Evolutionary conservation across 768 basidiomycete genomes (phyloP).

Genomic region (Leccinum sublutescens): DNA sequence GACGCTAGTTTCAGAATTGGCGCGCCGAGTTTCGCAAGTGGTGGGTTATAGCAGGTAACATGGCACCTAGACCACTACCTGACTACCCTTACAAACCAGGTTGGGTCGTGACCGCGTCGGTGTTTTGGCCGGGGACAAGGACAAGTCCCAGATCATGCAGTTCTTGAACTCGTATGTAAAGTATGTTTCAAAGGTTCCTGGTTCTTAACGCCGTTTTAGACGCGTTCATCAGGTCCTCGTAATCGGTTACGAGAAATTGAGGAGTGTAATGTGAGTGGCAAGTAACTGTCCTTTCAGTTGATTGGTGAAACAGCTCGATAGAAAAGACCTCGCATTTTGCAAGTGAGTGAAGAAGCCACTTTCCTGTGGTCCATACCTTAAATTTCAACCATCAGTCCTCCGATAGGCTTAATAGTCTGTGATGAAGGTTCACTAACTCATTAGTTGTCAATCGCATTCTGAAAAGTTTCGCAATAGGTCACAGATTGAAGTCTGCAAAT

Average conservation of each 20-base stretch:
- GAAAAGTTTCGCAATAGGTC: conserved; percentile 48
- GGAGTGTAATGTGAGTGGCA: conserved; percentile 70
- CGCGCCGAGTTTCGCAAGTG: conserved; percentile 94
- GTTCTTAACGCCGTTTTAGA: conserved; percentile 34
- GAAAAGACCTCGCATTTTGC: conserved; percentile 60
- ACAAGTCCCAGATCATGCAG: conserved; percentile 55
- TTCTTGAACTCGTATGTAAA: conserved; percentile 70
- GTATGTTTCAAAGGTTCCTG: not conserved
- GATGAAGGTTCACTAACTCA: conserved; percentile 70
- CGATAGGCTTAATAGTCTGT: conserved; percentile 90
- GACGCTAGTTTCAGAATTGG: conserved; percentile 69
- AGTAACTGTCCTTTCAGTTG: not conserved
- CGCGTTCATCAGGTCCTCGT: conserved; percentile 82
- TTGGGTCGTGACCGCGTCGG: conserved; percentile 54
- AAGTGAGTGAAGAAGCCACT: conserved; percentile 41
- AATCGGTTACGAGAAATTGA: conserved; percentile 91
- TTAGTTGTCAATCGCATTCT: not conserved
- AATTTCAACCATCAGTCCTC: conserved; percentile 52
- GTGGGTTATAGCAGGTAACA: conserved; percentile 42
- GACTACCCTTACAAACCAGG: conserved; percentile 33
- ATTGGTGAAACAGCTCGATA: conserved; percentile 23
- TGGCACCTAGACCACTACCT: not conserved
- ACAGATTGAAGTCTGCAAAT: conserved; percentile 87
- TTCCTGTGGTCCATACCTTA: not conserved
- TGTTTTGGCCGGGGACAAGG: conserved; percentile 59